These are phyloP conservation scores for Lachancea mirantina DNA, from an alignment of 805 yeast genomes.

Conservation along the genomic window DNA sequence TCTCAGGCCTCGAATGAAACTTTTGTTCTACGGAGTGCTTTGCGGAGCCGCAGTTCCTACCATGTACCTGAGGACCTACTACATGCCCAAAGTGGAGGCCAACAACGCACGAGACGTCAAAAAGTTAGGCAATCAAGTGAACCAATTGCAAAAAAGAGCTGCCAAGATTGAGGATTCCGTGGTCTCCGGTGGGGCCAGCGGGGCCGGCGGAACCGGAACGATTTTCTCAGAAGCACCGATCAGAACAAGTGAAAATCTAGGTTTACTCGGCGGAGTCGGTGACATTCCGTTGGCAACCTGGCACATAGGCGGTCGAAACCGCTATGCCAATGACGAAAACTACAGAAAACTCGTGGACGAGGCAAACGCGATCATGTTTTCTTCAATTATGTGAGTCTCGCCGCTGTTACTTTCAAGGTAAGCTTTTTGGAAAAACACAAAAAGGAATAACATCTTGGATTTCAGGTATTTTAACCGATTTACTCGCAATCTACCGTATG, in stretches of 20 bases:
- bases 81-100: constrained; percentile 12
- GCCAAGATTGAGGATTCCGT: constrained; percentile 4
- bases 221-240: neutral
- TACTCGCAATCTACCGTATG: no score
- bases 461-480: no score
- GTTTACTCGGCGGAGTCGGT: constrained; percentile 6
- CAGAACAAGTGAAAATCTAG: constrained; percentile 5
- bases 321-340: constrained; percentile 10
- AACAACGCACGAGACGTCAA: constrained; percentile 3
- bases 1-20: constrained; percentile 20
- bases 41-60: constrained; percentile 28
- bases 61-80: constrained; percentile 17
- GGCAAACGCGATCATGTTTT: constrained; percentile 11
- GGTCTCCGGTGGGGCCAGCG: neutral
- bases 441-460: no score
- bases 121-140: constrained; percentile 4
- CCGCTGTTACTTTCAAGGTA: neutral
- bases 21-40: constrained; percentile 20
- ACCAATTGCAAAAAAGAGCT: constrained; percentile 4
- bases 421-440: neutral
- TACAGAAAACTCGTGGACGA: constrained; percentile 11
- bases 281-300: constrained; percentile 12
- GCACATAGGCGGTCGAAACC: constrained; percentile 11
- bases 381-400: constrained; percentile 8
- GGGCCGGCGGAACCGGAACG: neutral